phyloP scores from a whole-genome alignment of 75 land plant species.

The Cunninghamia lanceolata region DNA sequence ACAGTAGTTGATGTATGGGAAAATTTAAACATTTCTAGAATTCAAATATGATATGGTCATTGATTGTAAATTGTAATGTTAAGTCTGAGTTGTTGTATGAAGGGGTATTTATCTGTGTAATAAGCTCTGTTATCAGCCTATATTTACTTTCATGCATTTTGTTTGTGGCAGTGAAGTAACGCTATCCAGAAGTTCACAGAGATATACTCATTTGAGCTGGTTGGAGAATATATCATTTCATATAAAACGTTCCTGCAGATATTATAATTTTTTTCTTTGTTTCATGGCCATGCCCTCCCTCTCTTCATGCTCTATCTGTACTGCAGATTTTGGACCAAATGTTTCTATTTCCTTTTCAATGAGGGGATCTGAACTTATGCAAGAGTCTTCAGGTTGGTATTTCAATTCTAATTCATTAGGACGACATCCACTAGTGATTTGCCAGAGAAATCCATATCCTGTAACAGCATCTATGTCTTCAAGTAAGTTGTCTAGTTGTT shows the following conservation, averaged over 20 bases:
- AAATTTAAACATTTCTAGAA: too few relatives aligned
- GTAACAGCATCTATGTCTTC: not conserved
- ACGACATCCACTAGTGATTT: not conserved
- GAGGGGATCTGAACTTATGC: not conserved
- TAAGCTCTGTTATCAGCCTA: not conserved
- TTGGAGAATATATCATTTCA: not conserved
- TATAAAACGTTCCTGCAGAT: not conserved
- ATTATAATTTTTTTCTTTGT: not conserved
- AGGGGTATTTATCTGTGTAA: not conserved
- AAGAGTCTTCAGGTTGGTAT: not conserved
- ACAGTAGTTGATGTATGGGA: too few relatives aligned
- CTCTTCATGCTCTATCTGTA: slow-evolving; percentile 1
- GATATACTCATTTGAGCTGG: not conserved
- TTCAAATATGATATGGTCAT: too few relatives aligned
- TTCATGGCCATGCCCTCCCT: not conserved
- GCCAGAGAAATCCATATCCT: not conserved
- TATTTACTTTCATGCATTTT: not conserved
- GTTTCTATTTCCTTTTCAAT: not conserved
- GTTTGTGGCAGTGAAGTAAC: not conserved
- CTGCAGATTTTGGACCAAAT: not conserved
- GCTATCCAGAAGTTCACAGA: not conserved
- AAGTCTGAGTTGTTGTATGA: too few relatives aligned
- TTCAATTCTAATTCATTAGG: not conserved
- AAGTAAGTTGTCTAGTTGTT: not conserved
- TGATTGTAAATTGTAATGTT: too few relatives aligned